Percentiles rank a stretch among this genome's conserved stretches.
Evolutionary conservation across 108 stramenopile species (phyloP).

Genomic region (Pseudonitzschia delicatissima): DNA sequence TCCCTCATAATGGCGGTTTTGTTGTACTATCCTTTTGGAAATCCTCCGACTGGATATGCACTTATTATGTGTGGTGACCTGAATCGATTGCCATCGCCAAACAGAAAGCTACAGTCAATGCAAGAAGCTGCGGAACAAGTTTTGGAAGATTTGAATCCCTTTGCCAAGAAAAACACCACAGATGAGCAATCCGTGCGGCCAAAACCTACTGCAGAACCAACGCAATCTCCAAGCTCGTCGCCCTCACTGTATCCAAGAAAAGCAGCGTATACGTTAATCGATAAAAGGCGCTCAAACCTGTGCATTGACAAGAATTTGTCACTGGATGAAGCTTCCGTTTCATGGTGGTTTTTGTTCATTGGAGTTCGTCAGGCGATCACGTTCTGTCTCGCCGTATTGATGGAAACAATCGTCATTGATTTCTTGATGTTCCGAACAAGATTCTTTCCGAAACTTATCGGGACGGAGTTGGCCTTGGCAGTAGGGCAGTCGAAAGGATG

Average conservation of each 20-base stretch:
- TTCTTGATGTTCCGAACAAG: conserved; percentile 32
- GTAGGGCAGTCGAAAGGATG: conserved; percentile 48
- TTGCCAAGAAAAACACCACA: background rate
- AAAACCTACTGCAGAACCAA: background rate
- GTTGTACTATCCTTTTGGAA: conserved; percentile 29
- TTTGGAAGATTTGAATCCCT: background rate
- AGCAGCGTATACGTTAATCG: background rate
- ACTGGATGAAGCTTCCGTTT: conserved; percentile 15
- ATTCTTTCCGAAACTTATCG: conserved; percentile 14
- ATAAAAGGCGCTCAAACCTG: background rate
- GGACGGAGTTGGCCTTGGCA: conserved; percentile 29
- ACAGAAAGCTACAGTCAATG: too few relatives aligned
- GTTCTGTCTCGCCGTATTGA: conserved; percentile 17
- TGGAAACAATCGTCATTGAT: conserved; percentile 38
- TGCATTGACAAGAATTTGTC: conserved; percentile 1
- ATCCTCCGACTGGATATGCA: conserved; percentile 20
- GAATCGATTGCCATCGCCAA: background rate
- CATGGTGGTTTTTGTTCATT: conserved; percentile 37
- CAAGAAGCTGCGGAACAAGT: background rate
- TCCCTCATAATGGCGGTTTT: conserved; percentile 3
- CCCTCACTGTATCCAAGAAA: background rate
- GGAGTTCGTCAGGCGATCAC: conserved; percentile 37
- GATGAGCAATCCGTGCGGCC: background rate
- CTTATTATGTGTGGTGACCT: background rate
- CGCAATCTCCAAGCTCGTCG: background rate